These are phyloP conservation scores for Debaryomycetaceae sp. DNA, from an alignment of 1,139 yeast species.

Conservation along the genomic window DNA sequence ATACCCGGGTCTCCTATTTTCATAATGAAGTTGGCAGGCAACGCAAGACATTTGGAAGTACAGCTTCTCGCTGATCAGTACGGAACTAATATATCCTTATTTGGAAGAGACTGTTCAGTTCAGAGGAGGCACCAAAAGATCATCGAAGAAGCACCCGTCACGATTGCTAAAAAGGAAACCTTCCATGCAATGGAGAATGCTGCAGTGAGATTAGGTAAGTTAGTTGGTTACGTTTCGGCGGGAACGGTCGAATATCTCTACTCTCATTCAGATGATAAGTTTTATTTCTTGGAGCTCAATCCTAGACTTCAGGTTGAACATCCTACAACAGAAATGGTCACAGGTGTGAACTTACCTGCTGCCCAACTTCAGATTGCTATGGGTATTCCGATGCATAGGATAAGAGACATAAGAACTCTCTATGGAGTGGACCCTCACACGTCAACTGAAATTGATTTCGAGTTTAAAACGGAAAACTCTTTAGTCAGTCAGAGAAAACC, in stretches of 20 bases:
- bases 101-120: conserved; percentile 96
- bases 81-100: conserved; percentile 88
- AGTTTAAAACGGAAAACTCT: conserved; percentile 71
- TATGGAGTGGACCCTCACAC: conserved; percentile 97
- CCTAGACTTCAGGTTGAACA: conserved; percentile 99
- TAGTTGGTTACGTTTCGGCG: conserved; percentile 97
- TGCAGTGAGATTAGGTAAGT: conserved; percentile 91
- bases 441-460: conserved; percentile 85
- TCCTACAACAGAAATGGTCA: conserved; percentile 99
- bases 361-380: conserved; percentile 98
- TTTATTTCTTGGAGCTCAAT: conserved; percentile 91
- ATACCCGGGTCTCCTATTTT: conserved; percentile 96
- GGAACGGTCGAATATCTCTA: conserved; percentile 98
- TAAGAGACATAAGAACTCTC: conserved; percentile 83
- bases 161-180: conserved; percentile 83
- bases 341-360: conserved; percentile 96
- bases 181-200: conserved; percentile 93
- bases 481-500: conserved; percentile 84
- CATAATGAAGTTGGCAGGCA: conserved; percentile 91
- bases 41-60: conserved; percentile 93
- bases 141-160: conserved; percentile 95
- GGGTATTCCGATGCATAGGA: conserved; percentile 97
- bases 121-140: conserved; percentile 97
- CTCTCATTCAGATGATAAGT: conserved; percentile 90
- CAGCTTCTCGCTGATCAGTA: conserved; percentile 94